Evolutionary conservation across 768 basidiomycete species (phyloP).

Genomic region (Trametes meyenii): DNA sequence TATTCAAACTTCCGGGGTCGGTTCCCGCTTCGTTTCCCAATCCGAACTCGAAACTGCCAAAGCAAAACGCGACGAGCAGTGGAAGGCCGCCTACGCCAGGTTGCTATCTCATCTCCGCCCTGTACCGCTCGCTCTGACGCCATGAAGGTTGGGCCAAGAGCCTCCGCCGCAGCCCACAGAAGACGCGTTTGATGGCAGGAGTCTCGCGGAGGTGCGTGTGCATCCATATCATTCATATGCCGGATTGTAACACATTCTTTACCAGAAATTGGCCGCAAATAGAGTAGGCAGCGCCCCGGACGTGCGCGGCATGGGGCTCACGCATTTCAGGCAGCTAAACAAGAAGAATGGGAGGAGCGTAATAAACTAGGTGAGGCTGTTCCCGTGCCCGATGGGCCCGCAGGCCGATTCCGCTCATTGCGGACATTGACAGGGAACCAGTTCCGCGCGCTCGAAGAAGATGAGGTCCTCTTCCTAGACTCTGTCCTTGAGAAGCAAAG

Average conservation of each 20-base stretch:
- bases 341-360: conserved; percentile 93
- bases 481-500: conserved; percentile 76
- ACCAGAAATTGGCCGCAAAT: conserved; percentile 87
- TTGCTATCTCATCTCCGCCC: conserved; percentile 26
- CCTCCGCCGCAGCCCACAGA: conserved; percentile 77
- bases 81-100: conserved; percentile 91
- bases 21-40: conserved; percentile 84
- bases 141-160: conserved; percentile 74
- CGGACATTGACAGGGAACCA: conserved; percentile 64
- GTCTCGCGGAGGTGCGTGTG: conserved; percentile 79
- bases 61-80: conserved; percentile 75
- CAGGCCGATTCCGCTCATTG: not conserved
- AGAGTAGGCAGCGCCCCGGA: conserved; percentile 51
- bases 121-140: conserved; percentile 5
- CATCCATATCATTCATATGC: conserved; percentile 16
- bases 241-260: conserved; percentile 13
- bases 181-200: conserved; percentile 81
- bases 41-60: conserved; percentile 76
- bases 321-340: conserved; percentile 71
- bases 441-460: conserved; percentile 87
- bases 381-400: not conserved
- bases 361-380: conserved; percentile 61
- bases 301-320: conserved; percentile 24
- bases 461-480: conserved; percentile 88
- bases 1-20: conserved; percentile 70